phyloP scores from a whole-genome alignment of 2,329 filamentous ascomycete species.

The Scedosporium aurantiacum region DNA sequence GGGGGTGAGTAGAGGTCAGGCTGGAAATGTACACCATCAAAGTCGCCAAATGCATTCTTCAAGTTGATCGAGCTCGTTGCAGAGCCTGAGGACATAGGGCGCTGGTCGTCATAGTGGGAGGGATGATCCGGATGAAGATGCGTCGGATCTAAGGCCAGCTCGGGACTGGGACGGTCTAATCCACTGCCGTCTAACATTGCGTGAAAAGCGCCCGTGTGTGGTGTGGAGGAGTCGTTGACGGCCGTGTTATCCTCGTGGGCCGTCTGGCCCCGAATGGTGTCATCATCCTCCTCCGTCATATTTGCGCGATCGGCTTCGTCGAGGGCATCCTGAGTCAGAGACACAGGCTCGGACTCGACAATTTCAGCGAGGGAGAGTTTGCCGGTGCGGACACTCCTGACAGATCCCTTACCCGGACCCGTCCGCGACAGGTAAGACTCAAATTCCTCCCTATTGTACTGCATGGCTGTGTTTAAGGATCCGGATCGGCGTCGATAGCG shows the following conservation, averaged over 20 bases:
- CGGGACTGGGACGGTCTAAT: background rate
- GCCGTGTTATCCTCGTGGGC: background rate
- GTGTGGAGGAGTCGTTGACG: constrained; percentile 12
- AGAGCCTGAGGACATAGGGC: constrained; percentile 38
- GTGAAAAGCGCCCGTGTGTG: constrained; percentile 21
- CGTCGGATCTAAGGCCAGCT: background rate
- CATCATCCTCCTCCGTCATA: constrained; percentile 24
- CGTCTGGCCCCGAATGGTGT: constrained; percentile 22
- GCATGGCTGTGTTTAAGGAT: constrained; percentile 17
- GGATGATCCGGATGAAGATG: background rate
- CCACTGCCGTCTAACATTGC: constrained; percentile 18
- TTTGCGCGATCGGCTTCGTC: constrained; percentile 39
- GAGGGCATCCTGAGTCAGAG: constrained; percentile 39
- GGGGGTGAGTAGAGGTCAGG: constrained; percentile 29
- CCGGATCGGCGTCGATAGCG: constrained; percentile 3
- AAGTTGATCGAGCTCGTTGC: constrained; percentile 53
- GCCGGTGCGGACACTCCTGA: constrained; percentile 37
- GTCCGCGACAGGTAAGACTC: constrained; percentile 34
- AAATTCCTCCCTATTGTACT: constrained; percentile 9
- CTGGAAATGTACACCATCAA: constrained; percentile 68
- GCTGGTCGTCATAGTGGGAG: constrained; percentile 11
- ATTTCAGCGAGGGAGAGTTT: constrained; percentile 45
- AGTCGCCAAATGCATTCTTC: constrained; percentile 62
- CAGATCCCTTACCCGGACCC: constrained; percentile 43
- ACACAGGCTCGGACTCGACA: constrained; percentile 42